Percentiles rank a stretch among this genome's conserved stretches.
These are phyloP conservation scores for Cystobasidiaceae sp. DNA, from an alignment of 1,284 basidiomycete genomes.

Conservation along the genomic window DNA sequence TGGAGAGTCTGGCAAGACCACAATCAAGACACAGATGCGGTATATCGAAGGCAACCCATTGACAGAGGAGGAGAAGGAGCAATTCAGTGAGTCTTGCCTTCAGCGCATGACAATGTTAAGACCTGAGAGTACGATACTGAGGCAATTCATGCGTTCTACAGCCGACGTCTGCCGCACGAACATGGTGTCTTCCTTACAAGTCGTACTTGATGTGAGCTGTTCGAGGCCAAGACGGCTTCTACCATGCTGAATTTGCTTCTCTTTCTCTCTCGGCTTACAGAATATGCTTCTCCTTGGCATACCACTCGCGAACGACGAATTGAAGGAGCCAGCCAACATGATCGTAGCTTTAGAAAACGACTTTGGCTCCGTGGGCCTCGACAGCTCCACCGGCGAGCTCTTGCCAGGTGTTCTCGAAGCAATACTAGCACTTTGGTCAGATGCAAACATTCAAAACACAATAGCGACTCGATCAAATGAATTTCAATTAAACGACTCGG, in stretches of 20 bases:
- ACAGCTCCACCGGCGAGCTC: slow-evolving; percentile 16
- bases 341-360: slow-evolving; percentile 44
- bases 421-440: slow-evolving; percentile 74
- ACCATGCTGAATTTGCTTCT: slow-evolving; percentile 7
- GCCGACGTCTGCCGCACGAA: slow-evolving; percentile 30
- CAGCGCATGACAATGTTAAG: too few species aligned
- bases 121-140: too few species aligned
- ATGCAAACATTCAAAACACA: slow-evolving; percentile 56
- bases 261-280: background rate
- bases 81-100: slow-evolving; percentile 30
- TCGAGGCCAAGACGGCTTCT: slow-evolving; percentile 10
- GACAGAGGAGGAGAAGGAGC: slow-evolving; percentile 10
- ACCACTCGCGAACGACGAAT: slow-evolving; percentile 33
- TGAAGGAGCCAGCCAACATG: slow-evolving; percentile 41
- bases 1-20: slow-evolving; percentile 47
- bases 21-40: slow-evolving; percentile 46
- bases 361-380: slow-evolving; percentile 18
- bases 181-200: slow-evolving; percentile 24
- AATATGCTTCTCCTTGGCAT: slow-evolving; percentile 41
- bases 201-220: slow-evolving; percentile 18
- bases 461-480: slow-evolving; percentile 44
- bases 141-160: too few species aligned
- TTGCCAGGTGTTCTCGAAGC: slow-evolving; percentile 69
- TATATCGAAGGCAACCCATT: slow-evolving; percentile 50
- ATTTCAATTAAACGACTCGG: slow-evolving; percentile 45